These are phyloP conservation scores for Suillus subluteus DNA, from an alignment of 768 basidiomycete species.

Conservation along the genomic window DNA sequence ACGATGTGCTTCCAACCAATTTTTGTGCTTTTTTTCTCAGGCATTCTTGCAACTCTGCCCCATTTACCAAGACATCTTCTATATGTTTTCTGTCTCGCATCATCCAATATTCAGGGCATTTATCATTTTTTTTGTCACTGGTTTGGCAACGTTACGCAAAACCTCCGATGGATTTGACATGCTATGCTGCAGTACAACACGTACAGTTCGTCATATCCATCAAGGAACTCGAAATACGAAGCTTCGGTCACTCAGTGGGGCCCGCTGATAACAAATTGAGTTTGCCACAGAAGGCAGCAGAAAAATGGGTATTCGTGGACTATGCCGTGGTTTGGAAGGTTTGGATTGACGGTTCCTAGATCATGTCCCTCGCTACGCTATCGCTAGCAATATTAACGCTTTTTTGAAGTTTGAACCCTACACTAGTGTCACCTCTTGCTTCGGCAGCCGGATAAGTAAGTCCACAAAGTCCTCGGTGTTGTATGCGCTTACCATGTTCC, in stretches of 20 bases:
- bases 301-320: background rate
- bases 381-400: background rate
- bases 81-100: constrained; percentile 9
- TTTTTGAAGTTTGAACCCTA: constrained; percentile 4
- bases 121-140: constrained; percentile 4
- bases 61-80: constrained; percentile 26
- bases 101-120: constrained; percentile 8
- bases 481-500: background rate
- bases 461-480: constrained; percentile 9
- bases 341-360: constrained; percentile 4
- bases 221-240: background rate
- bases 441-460: constrained; percentile 1
- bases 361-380: constrained; percentile 2
- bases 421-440: background rate
- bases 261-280: constrained; percentile 9
- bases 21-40: constrained; percentile 6
- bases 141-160: background rate
- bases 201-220: constrained; percentile 3
- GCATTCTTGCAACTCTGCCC: constrained; percentile 19
- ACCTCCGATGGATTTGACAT: background rate
- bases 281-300: background rate
- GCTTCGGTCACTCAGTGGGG: constrained; percentile 2
- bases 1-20: constrained; percentile 6
- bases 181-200: background rate
- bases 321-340: background rate